Evolutionary conservation across 2,329 filamentous ascomycete species (phyloP).

Genomic region (Emmonsiellopsis sp.): DNA sequence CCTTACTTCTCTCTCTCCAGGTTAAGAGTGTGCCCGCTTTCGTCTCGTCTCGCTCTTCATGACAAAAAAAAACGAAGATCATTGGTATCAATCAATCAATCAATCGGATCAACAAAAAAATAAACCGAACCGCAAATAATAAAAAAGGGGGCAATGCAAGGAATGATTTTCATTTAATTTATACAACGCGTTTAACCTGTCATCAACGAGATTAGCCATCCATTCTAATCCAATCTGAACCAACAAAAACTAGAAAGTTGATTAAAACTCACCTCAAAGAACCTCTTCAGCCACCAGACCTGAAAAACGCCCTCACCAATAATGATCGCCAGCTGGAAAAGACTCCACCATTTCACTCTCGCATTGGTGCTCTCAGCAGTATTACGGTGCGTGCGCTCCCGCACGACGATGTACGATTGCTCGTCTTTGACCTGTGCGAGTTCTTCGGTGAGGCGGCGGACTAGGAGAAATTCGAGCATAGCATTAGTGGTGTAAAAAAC

Average conservation of each 20-base stretch:
- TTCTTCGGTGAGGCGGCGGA: slow-evolving; percentile 73
- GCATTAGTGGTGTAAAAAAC: slow-evolving; percentile 4
- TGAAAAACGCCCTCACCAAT: slow-evolving; percentile 92
- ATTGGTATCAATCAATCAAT: neutral
- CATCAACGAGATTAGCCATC: slow-evolving; percentile 5
- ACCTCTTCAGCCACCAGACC: slow-evolving; percentile 98
- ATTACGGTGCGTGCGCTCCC: slow-evolving; percentile 93
- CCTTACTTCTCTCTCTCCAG: no score
- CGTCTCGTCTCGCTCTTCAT: no score
- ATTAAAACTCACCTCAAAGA: slow-evolving; percentile 64
- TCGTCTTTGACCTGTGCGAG: slow-evolving; percentile 93
- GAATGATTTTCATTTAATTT: slow-evolving; percentile 9
- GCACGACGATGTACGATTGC: slow-evolving; percentile 90
- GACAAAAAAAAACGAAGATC: no score
- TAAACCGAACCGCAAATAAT: neutral
- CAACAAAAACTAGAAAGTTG: neutral
- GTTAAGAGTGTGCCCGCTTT: no score
- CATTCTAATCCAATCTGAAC: neutral
- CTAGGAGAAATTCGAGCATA: slow-evolving; percentile 36
- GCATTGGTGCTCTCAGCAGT: slow-evolving; percentile 97
- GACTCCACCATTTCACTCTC: slow-evolving; percentile 98
- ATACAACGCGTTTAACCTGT: slow-evolving; percentile 41
- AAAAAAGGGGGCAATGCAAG: neutral
- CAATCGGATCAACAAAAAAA: neutral
- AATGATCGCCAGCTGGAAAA: slow-evolving; percentile 86